Percentiles rank a stretch among this genome's conserved stretches.
phyloP scores from a whole-genome alignment of 2,329 filamentous ascomycete genomes.

The Arthrobotrys iridis region DNA sequence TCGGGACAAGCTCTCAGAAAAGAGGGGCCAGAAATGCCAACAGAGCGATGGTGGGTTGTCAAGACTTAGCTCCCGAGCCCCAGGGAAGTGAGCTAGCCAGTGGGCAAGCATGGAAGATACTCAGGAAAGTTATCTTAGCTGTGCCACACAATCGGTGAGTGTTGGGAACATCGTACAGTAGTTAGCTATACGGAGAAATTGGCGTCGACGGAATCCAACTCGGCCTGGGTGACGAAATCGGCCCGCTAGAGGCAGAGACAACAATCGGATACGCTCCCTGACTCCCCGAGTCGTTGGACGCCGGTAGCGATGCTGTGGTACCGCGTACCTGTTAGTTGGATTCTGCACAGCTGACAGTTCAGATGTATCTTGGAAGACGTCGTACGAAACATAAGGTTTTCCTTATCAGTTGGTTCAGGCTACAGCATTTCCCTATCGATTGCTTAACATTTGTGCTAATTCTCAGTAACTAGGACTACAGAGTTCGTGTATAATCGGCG shows the following conservation, averaged over 20 bases:
- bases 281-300: slow-evolving; percentile 29
- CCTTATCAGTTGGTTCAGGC: neutral
- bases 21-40: neutral
- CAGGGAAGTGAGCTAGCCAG: neutral
- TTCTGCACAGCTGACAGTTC: slow-evolving; percentile 9
- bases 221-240: neutral
- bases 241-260: neutral
- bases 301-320: slow-evolving; percentile 22
- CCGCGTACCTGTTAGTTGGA: slow-evolving; percentile 36
- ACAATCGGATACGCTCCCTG: slow-evolving; percentile 33
- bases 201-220: neutral
- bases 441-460: too few relatives aligned
- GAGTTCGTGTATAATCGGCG: too few relatives aligned
- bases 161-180: neutral
- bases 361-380: neutral
- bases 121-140: neutral
- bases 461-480: too few relatives aligned
- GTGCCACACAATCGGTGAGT: neutral
- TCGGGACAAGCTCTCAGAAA: neutral
- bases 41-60: neutral
- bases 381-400: slow-evolving; percentile 9
- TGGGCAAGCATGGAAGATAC: neutral
- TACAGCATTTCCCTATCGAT: too few relatives aligned
- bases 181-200: neutral
- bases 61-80: slow-evolving; percentile 18